These are phyloP conservation scores for Entomortierella chlamydospora DNA, from an alignment of 192 early-diverging fungal genomes.

Conservation along the genomic window DNA sequence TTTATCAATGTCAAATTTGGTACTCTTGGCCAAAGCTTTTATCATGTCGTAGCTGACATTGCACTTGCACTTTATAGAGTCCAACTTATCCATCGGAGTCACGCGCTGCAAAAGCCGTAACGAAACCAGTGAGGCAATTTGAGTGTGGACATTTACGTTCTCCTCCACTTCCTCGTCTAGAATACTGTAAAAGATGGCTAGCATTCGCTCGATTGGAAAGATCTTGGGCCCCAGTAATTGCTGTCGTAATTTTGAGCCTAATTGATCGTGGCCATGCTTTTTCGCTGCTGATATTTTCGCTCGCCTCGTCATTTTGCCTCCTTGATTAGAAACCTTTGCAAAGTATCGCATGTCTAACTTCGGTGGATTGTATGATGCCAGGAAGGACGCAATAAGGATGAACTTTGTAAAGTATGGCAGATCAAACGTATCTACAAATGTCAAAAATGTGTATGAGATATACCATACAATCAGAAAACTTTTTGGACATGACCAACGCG, in stretches of 20 bases:
- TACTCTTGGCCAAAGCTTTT: slow-evolving; percentile 73
- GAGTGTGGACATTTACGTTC: slow-evolving; percentile 78
- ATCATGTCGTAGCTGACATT: slow-evolving; percentile 89
- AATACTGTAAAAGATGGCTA: slow-evolving; percentile 96
- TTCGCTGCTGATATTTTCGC: slow-evolving; percentile 44
- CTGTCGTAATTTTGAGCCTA: slow-evolving; percentile 70
- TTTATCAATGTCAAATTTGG: slow-evolving; percentile 88
- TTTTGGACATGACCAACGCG: not conserved
- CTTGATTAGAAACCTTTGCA: slow-evolving; percentile 65
- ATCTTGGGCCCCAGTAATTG: slow-evolving; percentile 91
- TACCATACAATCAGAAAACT: not conserved
- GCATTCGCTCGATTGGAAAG: slow-evolving; percentile 96
- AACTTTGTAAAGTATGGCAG: slow-evolving; percentile 93
- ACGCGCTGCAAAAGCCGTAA: slow-evolving; percentile 81
- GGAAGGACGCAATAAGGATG: slow-evolving; percentile 86
- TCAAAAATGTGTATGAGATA: not conserved
- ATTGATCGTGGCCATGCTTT: slow-evolving; percentile 35
- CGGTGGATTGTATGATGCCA: slow-evolving; percentile 96
- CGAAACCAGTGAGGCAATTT: slow-evolving; percentile 88
- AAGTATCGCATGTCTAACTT: slow-evolving; percentile 90
- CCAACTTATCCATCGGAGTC: slow-evolving; percentile 78
- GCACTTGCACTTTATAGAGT: slow-evolving; percentile 89
- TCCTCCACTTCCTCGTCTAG: slow-evolving; percentile 78
- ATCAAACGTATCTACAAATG: slow-evolving; percentile 65
- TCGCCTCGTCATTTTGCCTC: slow-evolving; percentile 60